Evolutionary conservation across 1,284 basidiomycete species (phyloP), one percentile per base, ranked within the genome.

Genomic region (Mycena sp.): DNA sequence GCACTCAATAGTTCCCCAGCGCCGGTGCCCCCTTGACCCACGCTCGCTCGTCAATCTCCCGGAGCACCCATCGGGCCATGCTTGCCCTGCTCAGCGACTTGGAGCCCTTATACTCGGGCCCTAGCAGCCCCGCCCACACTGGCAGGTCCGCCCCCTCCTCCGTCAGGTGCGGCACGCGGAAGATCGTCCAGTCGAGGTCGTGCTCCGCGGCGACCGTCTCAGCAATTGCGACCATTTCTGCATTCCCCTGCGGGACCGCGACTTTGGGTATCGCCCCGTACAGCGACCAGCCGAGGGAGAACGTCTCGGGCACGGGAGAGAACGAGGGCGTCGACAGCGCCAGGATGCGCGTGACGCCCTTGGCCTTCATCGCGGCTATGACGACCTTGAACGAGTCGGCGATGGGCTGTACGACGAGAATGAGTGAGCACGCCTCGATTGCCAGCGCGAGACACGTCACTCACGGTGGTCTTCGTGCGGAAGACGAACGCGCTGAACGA

Each of bases 121-220:
- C 89, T 88, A 11, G 87, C 72, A 71, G 88, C 88, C 7, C 89
- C 43, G 44, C 90, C n/a, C 81, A 84, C 4, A 85, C 70, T 25
- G 85, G 77, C 0, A 78, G 77, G 63, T 76, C 82, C 17, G 73
- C 76, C 28, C n/a, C 72, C 14, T 78, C 76, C 61, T 85, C 79
- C 23, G 80, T 87, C 69, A 91, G 71, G 35, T 88, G 43, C 4
- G 88, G 87, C 2, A 91, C 88, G 38, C 90, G 78, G 23, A 81
- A 86, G 38, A 91, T 83, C 7, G 88, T 92, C 88, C 88, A 91
- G 51, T 63, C 56, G 29, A 63, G 50, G 26, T 86, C 83, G 10
- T 81, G 81, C 58, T 82, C 76, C 4, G 73, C 75, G 21, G 84
- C 78, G 44, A 91, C 79, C 4, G 76, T 77, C 58, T 88, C 76